Evolutionary conservation across 352 stramenopile species (phyloP), one percentile per base, ranked within the genome.

Genomic region (Pythium phragmitis): DNA sequence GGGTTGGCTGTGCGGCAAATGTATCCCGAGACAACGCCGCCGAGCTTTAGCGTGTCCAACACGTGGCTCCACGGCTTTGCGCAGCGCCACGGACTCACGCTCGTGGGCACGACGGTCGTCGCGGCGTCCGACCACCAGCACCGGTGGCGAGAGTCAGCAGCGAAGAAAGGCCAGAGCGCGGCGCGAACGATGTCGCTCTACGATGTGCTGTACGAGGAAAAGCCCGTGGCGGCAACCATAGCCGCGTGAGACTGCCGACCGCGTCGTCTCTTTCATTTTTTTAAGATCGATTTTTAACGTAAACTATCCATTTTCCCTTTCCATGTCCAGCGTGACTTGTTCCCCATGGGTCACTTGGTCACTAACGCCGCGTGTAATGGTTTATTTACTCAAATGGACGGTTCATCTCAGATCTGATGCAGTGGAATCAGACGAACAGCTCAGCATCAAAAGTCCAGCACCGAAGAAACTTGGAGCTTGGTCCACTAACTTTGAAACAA

Each of bases 1-100:
- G 62, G 26, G 33, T 54, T 62, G 30, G 60, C 67, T 2, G 57
- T 67, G 36, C 67, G 57, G 43, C 67, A 73, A 63, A 73, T 73
- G 67, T 73, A 67, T 28, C 67, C 63, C 11, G 48, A 61, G 14
- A 57, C 63, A 7, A 51, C 55, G 30, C 7, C 63, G 14, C 50
- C 19, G 19, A 65, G 12, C 11, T 73, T 73, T 34, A 65, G 50
- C 13, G 67, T 65, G 2, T 70, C 67, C 30, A 57, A 60, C 39
- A 58, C 54, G 13, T 73, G 67, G 67, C 47, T 73, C 1, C 33
- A 39, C 5, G 60, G 60, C 16, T 73, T 73, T 23, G 60, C 60
- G 13, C 53, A 60, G 39, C 67, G 67, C 52, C 58, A 73, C 36
- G 67, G 61, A 7, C 58, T 73, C 34, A 45, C 43, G 33, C 42